A percentile compares a stretch with the other conserved stretches of the same genome.
Conservation (phyloP, 306 rosid genomes). For the Cicer chorassanicum region DNA sequence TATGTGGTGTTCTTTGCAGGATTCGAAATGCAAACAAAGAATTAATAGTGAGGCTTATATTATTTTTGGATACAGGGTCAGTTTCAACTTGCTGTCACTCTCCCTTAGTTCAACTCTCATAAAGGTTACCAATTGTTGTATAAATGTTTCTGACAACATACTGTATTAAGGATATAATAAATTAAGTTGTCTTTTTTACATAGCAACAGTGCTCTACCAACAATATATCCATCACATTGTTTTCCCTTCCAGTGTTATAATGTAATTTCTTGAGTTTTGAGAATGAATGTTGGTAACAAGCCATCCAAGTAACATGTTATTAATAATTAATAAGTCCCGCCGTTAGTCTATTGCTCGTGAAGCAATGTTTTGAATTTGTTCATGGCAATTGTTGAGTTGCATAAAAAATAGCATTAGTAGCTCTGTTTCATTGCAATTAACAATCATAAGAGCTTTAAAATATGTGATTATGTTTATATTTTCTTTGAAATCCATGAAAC, state of each 20-base stretch:
- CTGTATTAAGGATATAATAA: constrained; percentile 13
- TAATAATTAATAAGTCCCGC: neutral
- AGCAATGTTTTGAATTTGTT: neutral
- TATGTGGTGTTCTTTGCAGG: constrained; percentile 30
- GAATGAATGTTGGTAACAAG: constrained; percentile 9
- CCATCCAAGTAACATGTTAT: neutral
- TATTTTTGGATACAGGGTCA: constrained; percentile 22
- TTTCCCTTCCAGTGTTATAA: constrained; percentile 1
- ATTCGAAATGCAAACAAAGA: constrained; percentile 11
- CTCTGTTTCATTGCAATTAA: too few species aligned
- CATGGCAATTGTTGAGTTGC: neutral
- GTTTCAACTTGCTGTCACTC: constrained; percentile 33
- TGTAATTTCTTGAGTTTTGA: constrained; percentile 1
- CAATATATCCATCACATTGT: neutral
- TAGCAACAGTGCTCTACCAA: constrained; percentile 19
- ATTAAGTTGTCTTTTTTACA: constrained; percentile 27
- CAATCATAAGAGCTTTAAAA: too few species aligned
- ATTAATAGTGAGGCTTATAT: constrained; percentile 8
- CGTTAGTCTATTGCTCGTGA: neutral
- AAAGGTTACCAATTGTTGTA: constrained; percentile 23
- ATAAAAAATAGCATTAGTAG: too few species aligned
- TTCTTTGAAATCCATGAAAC: too few species aligned
- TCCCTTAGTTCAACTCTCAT: constrained; percentile 6
- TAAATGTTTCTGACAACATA: neutral
- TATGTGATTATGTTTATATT: too few species aligned